Base-by-base conservation (phyloP, 2,329 filamentous ascomycete genomes). In the Pseudogymnoascus sp. region DNA sequence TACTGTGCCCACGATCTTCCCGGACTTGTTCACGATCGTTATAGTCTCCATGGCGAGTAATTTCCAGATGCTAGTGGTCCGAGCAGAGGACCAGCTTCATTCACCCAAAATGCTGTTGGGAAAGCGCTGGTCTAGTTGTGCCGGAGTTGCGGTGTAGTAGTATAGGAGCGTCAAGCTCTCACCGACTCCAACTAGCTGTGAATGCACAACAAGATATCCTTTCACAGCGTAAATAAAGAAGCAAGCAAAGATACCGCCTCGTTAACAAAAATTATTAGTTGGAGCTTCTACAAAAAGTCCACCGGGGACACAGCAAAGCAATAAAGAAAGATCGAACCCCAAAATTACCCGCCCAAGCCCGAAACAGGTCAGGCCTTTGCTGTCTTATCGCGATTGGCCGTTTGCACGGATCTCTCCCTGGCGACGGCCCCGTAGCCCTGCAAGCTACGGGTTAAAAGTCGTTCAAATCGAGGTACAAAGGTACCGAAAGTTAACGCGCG, bases 1-100 rank as follows among this genome's bases (percentile, higher is more conserved):
- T 81, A 93, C 91, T 65, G 88, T 95, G 81, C 88, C 93, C 70
- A 96, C 90, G 60, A 96, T 87, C 78, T 96, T 96, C 71, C 91
- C 91, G 64, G 91, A 95, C 75, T 85, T 92, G 79, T 96, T 95
- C 77, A 96, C 88, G 71, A 96, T 90, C 68, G 91, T 93, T 69
- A 96, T 87, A 60, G 90, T 93, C 77, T 96, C 88, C 67, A 83
- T 80, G n/a, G n/a, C 7, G 46, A 7, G n/a, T 33, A 13, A 33
- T 19, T 31, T 56, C 9, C 2, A 56, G 46, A 5, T 56, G 9
- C 46, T 56, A 56, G 46, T 33, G 13, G 46, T 33, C 46, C 46
- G n/a, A 10, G 26, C 4, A 19, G 29, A 33, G 46, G 26, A 56
- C 26, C 46, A 56, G 46, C 46, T 56, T 56, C 46, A 56, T 33